Base-by-base conservation (phyloP, 768 basidiomycete genomes). In the Daedaleopsis sinensis region DNA sequence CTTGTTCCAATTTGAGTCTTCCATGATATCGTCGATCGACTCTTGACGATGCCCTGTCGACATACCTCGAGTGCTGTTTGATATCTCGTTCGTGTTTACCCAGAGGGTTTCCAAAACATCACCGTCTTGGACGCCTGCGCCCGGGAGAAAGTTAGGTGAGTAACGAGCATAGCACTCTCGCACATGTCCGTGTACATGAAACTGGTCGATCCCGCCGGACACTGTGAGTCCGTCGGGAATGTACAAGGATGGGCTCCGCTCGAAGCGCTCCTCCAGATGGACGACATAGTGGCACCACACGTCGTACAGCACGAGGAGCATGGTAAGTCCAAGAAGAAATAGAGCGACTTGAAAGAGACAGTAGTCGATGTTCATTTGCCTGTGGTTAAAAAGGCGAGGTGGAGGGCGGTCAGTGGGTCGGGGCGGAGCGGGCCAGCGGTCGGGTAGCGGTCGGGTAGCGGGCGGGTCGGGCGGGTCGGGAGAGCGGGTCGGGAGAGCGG, bases 41-140 rank as follows among this genome's bases (percentile, higher is more conserved):
- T 78, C 76, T 3, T 68, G 57, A 0, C 67, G 10, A 36, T 66
- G 51, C 5, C 53, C 24, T 1, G 58, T 15, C 0, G 68, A 55
- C 59, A 75, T 74, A 0, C 63, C 65, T 0, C 70, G 46, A 0
- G 70, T 68, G 10, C 66, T 71, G 0, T 66, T 35, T 0, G 72
- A 71, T 0, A 73, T 65, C 1, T 70, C 61, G 42, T 78, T 77
- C 0, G 77, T 57, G 0, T 58, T 32, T 0, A 68, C 57, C 76
- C 76, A 79, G 0, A 78, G 47, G 0, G 72, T 74, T 42, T 78
- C 76, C 9, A 79, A 32, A 3, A 77, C 74, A 44, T 78, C 72
- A 0, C 75, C 73, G 48, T 76, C 73, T 0, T 74, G 47, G 9
- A 73, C 63, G 0, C 73, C 72, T 0, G 63, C 66, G 0, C 76